These are phyloP conservation scores for Pterulicium gracile DNA, from an alignment of 1,284 basidiomycete species.

Conservation along the genomic window DNA sequence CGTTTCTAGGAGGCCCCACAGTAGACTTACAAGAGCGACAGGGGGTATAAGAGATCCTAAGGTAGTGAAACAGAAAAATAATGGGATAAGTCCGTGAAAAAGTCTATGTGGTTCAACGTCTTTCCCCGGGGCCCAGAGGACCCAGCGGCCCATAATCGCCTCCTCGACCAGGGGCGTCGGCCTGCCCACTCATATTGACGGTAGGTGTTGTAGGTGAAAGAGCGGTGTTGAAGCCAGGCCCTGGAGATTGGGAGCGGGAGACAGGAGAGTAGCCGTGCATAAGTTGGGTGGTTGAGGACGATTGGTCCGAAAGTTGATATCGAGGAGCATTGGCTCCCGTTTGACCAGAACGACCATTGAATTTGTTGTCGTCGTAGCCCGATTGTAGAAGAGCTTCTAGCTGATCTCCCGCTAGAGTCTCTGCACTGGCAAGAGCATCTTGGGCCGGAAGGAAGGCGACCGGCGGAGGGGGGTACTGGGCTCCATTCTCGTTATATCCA, in stretches of 20 bases:
- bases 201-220: conserved; percentile 38
- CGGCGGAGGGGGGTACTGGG: conserved; percentile 75
- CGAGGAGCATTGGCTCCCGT: conserved; percentile 26
- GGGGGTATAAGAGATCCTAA: conserved; percentile 10
- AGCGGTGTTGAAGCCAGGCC: conserved; percentile 22
- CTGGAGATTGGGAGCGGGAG: conserved; percentile 37
- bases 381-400: conserved; percentile 83
- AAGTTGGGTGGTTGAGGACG: conserved; percentile 26
- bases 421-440: conserved; percentile 34
- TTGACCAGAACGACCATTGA: conserved; percentile 17
- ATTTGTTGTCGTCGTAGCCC: conserved; percentile 71
- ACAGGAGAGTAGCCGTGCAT: conserved; percentile 46
- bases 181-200: conserved; percentile 12
- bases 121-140: conserved; percentile 55
- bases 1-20: not conserved
- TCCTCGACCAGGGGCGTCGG: conserved; percentile 25
- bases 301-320: conserved; percentile 52
- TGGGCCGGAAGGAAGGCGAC: conserved; percentile 42
- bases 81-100: conserved; percentile 5
- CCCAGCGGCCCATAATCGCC: conserved; percentile 67
- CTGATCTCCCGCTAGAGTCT: conserved; percentile 63
- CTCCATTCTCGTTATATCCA: conserved; percentile 78
- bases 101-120: conserved; percentile 23
- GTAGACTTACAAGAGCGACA: not conserved
- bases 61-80: conserved; percentile 12